These are phyloP conservation scores for Penicillium paradoxum DNA, from an alignment of 495 filamentous ascomycete genomes.

Conservation along the genomic window DNA sequence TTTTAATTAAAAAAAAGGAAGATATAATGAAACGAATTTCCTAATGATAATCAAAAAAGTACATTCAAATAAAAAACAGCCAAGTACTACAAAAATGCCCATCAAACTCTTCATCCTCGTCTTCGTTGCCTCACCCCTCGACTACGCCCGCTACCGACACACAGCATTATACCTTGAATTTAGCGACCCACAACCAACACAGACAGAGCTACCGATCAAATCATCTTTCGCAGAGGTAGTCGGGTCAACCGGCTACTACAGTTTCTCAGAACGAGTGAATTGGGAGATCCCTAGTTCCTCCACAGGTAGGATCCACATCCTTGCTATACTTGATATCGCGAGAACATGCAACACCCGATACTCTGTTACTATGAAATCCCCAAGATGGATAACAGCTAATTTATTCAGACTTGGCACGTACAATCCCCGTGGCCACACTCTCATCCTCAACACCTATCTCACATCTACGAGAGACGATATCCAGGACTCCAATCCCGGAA, in stretches of 20 bases:
- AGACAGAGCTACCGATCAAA: neutral
- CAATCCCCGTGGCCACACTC: conserved; percentile 7
- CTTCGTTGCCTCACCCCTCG: conserved; percentile 21
- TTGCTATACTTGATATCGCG: neutral
- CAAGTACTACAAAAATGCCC: conserved; percentile 6
- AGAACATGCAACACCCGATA: too few species aligned
- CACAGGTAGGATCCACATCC: conserved; percentile 2
- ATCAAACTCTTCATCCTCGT: conserved; percentile 19
- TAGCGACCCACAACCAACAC: neutral
- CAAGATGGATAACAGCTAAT: too few species aligned
- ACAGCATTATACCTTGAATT: conserved; percentile 20
- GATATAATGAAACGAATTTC: neutral
- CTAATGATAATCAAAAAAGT: neutral
- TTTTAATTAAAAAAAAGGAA: neutral
- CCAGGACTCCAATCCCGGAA: conserved; percentile 8
- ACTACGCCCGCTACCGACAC: conserved; percentile 23
- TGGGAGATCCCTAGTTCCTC: conserved; percentile 3
- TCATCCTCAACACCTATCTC: neutral
- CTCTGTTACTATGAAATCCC: too few species aligned
- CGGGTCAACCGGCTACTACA: conserved; percentile 14
- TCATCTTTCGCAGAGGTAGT: conserved; percentile 17
- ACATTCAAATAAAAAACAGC: neutral
- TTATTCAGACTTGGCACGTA: conserved; percentile 11
- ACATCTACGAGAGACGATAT: neutral
- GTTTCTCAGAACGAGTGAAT: conserved; percentile 17